Conservation (phyloP, 495 filamentous ascomycete genomes). For the Penicillium cosmopolitanum region DNA sequence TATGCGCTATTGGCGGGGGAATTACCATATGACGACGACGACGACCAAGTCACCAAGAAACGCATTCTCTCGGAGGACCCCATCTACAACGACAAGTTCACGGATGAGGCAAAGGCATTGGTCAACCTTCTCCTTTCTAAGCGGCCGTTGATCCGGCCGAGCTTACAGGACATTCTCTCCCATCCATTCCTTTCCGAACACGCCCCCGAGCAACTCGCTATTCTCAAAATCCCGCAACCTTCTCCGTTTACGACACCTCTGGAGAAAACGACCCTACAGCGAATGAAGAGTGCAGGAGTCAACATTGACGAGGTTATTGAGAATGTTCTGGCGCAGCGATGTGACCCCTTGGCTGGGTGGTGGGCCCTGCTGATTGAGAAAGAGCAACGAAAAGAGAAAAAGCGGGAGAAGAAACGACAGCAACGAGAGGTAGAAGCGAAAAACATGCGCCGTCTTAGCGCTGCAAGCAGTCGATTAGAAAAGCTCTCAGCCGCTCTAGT, state of each 20-base stretch:
- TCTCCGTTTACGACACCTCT: slow-evolving; percentile 84
- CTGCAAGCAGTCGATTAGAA: slow-evolving; percentile 82
- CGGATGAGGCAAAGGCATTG: slow-evolving; percentile 74
- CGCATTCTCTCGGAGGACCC: slow-evolving; percentile 86
- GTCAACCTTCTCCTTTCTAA: slow-evolving; percentile 82
- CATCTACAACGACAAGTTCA: slow-evolving; percentile 77
- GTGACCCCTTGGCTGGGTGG: slow-evolving; percentile 91
- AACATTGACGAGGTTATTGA: slow-evolving; percentile 94
- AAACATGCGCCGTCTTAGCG: slow-evolving; percentile 78
- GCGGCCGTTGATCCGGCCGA: slow-evolving; percentile 80
- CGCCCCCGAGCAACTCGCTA: slow-evolving; percentile 86
- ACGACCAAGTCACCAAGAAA: slow-evolving; percentile 80
- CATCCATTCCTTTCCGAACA: slow-evolving; percentile 90
- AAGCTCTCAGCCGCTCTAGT: slow-evolving; percentile 71
- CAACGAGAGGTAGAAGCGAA: slow-evolving; percentile 83
- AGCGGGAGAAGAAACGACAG: slow-evolving; percentile 81
- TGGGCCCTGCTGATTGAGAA: slow-evolving; percentile 96
- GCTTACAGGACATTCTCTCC: slow-evolving; percentile 82
- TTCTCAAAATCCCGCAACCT: slow-evolving; percentile 81
- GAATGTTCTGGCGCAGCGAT: slow-evolving; percentile 86
- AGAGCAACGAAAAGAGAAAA: slow-evolving; percentile 85
- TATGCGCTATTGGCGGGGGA: slow-evolving; percentile 92
- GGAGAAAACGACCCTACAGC: slow-evolving; percentile 87
- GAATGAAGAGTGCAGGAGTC: slow-evolving; percentile 94
- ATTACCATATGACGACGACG: slow-evolving; percentile 94